These are phyloP conservation scores for Lentinula novae-zelandiae DNA, from an alignment of 1,284 basidiomycete genomes.

Conservation along the genomic window DNA sequence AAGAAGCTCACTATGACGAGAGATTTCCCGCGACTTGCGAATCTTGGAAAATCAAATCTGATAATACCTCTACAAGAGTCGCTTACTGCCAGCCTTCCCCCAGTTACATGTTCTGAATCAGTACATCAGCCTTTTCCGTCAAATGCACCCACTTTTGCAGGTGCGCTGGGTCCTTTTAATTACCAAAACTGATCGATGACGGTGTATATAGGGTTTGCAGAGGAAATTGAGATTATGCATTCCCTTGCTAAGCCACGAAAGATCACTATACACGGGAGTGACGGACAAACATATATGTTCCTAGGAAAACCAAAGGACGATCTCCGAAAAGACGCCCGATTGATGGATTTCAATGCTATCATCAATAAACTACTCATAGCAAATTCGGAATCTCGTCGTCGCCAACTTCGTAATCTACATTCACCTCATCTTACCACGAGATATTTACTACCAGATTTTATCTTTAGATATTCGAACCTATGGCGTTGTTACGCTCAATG, in stretches of 20 bases:
- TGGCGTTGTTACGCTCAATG: slow-evolving; percentile 94
- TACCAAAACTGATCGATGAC: slow-evolving; percentile 1
- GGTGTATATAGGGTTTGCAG: slow-evolving; percentile 57
- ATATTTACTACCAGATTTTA: not conserved
- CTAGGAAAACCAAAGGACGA: slow-evolving; percentile 98
- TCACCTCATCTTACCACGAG: not conserved
- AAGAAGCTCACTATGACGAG: slow-evolving; percentile 56
- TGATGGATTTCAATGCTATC: slow-evolving; percentile 99
- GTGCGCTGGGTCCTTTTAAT: slow-evolving; percentile 38
- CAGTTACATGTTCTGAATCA: slow-evolving; percentile 60
- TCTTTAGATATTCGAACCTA: slow-evolving; percentile 88
- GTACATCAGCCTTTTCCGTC: slow-evolving; percentile 82
- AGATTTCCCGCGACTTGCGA: slow-evolving; percentile 61
- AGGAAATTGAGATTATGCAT: slow-evolving; percentile 89
- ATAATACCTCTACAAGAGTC: slow-evolving; percentile 94
- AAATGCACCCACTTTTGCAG: slow-evolving; percentile 72
- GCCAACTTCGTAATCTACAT: slow-evolving; percentile 73
- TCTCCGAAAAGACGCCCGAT: slow-evolving; percentile 91
- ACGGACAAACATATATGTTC: slow-evolving; percentile 88
- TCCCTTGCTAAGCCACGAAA: slow-evolving; percentile 94
- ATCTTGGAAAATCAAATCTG: slow-evolving; percentile 60
- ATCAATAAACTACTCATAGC: slow-evolving; percentile 97
- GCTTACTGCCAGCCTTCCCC: slow-evolving; percentile 85
- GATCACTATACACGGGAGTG: slow-evolving; percentile 80
- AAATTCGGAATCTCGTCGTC: slow-evolving; percentile 87